Evolutionary conservation across 768 basidiomycete genomes (phyloP).

Genomic region (Leucogyrophana mollusca): DNA sequence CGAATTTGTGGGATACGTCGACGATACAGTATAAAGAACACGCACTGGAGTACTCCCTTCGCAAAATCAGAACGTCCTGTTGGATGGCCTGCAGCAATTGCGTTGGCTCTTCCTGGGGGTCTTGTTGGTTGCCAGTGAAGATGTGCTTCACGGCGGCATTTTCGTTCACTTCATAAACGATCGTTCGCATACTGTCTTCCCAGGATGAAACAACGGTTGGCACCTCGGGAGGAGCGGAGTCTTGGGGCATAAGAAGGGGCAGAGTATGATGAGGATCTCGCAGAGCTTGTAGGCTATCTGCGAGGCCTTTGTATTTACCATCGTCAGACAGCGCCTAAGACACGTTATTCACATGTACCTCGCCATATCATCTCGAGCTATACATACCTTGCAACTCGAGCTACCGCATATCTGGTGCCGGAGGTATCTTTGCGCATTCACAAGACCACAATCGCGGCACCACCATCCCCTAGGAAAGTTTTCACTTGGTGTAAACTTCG

Average conservation of each 20-base stretch:
- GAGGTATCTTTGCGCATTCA: slow-evolving; percentile 46
- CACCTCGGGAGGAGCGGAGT: slow-evolving; percentile 17
- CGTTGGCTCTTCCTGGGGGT: slow-evolving; percentile 39
- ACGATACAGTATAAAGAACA: neutral
- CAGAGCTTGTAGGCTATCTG: slow-evolving; percentile 18
- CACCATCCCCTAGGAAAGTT: slow-evolving; percentile 48
- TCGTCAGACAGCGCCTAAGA: slow-evolving; percentile 9
- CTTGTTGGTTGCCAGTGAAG: slow-evolving; percentile 46
- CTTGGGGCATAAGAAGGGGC: slow-evolving; percentile 15
- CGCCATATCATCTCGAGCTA: neutral
- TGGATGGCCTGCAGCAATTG: slow-evolving; percentile 40
- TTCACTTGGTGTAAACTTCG: slow-evolving; percentile 27
- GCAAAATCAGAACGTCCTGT: slow-evolving; percentile 21
- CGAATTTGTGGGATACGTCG: neutral
- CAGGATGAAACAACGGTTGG: slow-evolving; percentile 13
- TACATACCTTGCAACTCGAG: slow-evolving; percentile 37
- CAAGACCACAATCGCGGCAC: slow-evolving; percentile 45
- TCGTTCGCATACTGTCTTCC: slow-evolving; percentile 31
- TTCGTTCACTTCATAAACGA: slow-evolving; percentile 18
- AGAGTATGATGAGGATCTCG: slow-evolving; percentile 16
- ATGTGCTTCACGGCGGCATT: slow-evolving; percentile 38
- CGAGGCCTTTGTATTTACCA: slow-evolving; percentile 11
- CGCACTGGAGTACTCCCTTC: slow-evolving; percentile 21
- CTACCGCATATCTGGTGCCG: slow-evolving; percentile 47
- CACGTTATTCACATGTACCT: slow-evolving; percentile 7